phyloP scores from a whole-genome alignment of 768 basidiomycete genomes.

The Fomitopsis pulvina region DNA sequence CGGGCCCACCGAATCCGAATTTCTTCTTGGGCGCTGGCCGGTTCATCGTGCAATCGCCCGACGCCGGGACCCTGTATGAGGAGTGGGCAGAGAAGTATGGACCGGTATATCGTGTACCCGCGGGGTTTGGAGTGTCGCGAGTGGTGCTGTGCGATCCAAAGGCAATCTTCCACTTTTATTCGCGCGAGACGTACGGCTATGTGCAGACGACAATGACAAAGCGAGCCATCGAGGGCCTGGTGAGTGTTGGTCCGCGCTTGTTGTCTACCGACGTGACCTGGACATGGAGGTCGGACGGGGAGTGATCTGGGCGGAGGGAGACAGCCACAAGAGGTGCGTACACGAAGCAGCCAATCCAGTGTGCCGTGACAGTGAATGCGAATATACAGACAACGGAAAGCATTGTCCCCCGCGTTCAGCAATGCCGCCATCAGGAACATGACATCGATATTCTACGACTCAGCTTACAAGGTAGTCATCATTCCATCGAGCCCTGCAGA shows the following conservation, averaged over 20 bases:
- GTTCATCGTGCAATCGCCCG: conserved; percentile 22
- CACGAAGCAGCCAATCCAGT: too few species aligned
- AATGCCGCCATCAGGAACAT: conserved; percentile 42
- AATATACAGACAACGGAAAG: conserved; percentile 38
- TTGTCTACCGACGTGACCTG: not conserved
- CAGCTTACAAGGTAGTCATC: conserved; percentile 38
- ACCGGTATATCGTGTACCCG: conserved; percentile 35
- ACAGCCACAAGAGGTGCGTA: conserved; percentile 34
- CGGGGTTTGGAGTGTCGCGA: conserved; percentile 11
- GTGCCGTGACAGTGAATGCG: too few species aligned
- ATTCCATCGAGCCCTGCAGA: not conserved
- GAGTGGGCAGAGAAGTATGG: conserved; percentile 45
- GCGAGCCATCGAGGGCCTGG: conserved; percentile 33
- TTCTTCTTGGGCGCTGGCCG: conserved; percentile 35
- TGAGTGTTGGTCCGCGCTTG: conserved; percentile 11
- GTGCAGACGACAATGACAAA: conserved; percentile 28
- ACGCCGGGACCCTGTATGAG: conserved; percentile 32
- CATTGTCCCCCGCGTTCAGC: conserved; percentile 46
- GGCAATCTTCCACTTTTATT: conserved; percentile 44
- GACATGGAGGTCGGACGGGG: conserved; percentile 24
- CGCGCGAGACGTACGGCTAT: conserved; percentile 44
- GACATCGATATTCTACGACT: conserved; percentile 43
- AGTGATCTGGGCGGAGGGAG: conserved; percentile 35
- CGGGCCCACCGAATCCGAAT: conserved; percentile 36
- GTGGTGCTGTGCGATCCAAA: conserved; percentile 27